These are phyloP conservation scores for Leonotis leonurus DNA, from an alignment of 257 asterid species.

Conservation along the genomic window DNA sequence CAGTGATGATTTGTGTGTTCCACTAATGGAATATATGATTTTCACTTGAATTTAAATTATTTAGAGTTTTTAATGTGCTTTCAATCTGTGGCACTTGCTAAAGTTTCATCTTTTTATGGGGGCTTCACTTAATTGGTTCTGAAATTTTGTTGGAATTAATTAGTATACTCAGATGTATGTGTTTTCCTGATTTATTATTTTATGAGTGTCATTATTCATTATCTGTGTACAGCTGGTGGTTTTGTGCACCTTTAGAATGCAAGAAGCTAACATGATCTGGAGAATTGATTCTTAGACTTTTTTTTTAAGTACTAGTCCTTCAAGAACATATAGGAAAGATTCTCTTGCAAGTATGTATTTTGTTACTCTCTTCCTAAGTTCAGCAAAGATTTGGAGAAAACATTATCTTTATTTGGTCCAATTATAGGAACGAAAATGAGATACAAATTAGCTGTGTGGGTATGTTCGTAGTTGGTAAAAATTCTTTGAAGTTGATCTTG, in stretches of 20 bases:
- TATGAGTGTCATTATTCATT: neutral
- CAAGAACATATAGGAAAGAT: neutral
- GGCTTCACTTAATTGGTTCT: neutral
- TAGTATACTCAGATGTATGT: neutral
- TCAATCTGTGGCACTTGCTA: neutral
- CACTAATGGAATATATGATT: neutral
- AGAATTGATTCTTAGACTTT: neutral
- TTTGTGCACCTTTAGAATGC: neutral
- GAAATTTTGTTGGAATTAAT: neutral
- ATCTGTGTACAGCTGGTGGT: neutral
- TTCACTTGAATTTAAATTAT: constrained; percentile 8
- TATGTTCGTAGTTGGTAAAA: neutral
- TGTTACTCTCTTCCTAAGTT: neutral
- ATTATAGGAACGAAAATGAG: neutral
- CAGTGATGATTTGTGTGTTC: constrained; percentile 2
- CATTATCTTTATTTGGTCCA: neutral
- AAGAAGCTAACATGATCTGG: neutral
- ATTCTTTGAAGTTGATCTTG: neutral
- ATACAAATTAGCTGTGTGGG: neutral
- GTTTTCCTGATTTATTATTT: neutral
- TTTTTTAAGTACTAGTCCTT: constrained; percentile 2
- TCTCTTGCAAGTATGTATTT: neutral
- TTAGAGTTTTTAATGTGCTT: constrained; percentile 2
- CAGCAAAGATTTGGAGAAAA: neutral
- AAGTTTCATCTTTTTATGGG: neutral